Base-by-base conservation (phyloP, 768 basidiomycete species). In the Lanmaoa rubissima region DNA sequence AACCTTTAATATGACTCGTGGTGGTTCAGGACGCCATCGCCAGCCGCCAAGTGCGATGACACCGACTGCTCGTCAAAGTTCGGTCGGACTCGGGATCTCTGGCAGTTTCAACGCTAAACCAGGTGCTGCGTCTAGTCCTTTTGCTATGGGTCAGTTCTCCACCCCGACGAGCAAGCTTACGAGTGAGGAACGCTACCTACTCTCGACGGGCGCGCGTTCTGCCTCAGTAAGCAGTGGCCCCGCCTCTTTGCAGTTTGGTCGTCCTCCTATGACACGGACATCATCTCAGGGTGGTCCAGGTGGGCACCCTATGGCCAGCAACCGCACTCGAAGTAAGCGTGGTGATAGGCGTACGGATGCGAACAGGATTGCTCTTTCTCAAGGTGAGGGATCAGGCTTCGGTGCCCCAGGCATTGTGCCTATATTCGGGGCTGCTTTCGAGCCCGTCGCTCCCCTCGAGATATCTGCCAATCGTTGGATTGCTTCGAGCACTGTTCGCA, bases 401-500 rank as follows among this genome's bases (percentile, higher is more conserved):
- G 73, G 70, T 51, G 54, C 43, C 3, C 55, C 65, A 7, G 74
- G 74, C 48, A 63, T 65, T 34, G 59, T 73, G 11, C 65, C 72
- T 39, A 57, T 70, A 2, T 19, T 67, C n/a, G 71, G 73, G 1
- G 56, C 51, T 39, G 68, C 69, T 2, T 46, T 84, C 39, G 93
- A 94, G 58, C 85, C 83, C 48, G 82, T 94, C 51, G 87, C 77
- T 16, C 93, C 94, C 6, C 80, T 98, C 7, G 85, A 90, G 64
- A 61, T 76, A 9, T 81, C 87, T n/a, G 88, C 83, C 24, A 94
- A 96, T 70, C 84, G 92, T 45, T 98, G 94, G 96, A 82, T 85
- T 42, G 75, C 82, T 2, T 19, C 14, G 2, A 77, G 73, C 53
- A 65, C 63, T 26, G 71, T 81, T 66, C 85, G 84, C 65, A 67